phyloP scores from a whole-genome alignment of 805 yeast genomes.

The Candida verbasci region DNA sequence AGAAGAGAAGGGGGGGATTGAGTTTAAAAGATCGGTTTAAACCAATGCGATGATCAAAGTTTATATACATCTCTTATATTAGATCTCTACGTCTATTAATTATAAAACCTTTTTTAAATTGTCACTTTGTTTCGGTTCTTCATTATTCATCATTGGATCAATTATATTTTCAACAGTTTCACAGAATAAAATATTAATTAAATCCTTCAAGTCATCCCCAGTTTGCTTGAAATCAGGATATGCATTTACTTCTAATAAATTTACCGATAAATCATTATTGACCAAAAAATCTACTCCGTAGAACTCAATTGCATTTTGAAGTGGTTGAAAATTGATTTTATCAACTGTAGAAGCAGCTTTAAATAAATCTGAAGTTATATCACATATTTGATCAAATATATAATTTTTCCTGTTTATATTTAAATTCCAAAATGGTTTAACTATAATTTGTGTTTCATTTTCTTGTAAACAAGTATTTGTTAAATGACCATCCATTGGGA shows the following conservation, averaged over 20 bases:
- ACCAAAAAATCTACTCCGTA: constrained; percentile 89
- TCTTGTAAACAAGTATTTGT: constrained; percentile 92
- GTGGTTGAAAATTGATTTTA: constrained; percentile 77
- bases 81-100: too few species aligned
- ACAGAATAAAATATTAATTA: constrained; percentile 66
- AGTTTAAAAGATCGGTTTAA: too few species aligned
- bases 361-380: constrained; percentile 65
- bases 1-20: too few species aligned
- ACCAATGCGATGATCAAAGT: too few species aligned
- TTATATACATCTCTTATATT: too few species aligned
- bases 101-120: constrained; percentile 36
- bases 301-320: constrained; percentile 76
- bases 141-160: constrained; percentile 41
- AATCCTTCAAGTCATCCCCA: constrained; percentile 63
- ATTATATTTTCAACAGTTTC: constrained; percentile 47
- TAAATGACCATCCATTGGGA: constrained; percentile 67
- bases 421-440: constrained; percentile 61
- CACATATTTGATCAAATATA: constrained; percentile 55
- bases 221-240: constrained; percentile 98
- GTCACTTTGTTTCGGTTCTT: constrained; percentile 1
- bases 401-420: constrained; percentile 39
- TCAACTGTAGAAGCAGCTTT: constrained; percentile 79
- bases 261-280: constrained; percentile 49
- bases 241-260: constrained; percentile 80
- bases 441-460: constrained; percentile 44